Conservation (phyloP, 495 filamentous ascomycete species). For the Jackrogersella multiformis region DNA sequence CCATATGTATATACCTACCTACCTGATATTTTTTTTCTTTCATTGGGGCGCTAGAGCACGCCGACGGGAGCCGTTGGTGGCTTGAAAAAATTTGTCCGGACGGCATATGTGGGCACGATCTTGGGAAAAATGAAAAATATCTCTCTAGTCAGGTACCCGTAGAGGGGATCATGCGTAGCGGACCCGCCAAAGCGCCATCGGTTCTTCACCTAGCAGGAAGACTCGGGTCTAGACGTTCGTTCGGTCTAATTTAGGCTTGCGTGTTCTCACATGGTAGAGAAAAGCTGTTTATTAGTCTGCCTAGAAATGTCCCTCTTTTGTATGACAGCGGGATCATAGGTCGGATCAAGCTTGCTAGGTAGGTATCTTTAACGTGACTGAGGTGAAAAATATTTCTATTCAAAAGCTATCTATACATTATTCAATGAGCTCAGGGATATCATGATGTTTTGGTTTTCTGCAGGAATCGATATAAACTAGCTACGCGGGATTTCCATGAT, state of each 20-base stretch:
- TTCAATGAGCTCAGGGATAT: too few species aligned
- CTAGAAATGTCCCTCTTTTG: too few species aligned
- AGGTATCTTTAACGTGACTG: not conserved
- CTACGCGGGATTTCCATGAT: too few species aligned
- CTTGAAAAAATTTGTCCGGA: too few species aligned
- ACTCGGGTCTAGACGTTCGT: not conserved
- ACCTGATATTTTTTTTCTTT: too few species aligned
- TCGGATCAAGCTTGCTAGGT: not conserved
- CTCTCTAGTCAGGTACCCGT: slow-evolving; percentile 3
- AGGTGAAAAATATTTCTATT: not conserved
- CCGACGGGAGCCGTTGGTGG: not conserved
- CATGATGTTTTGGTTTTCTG: too few species aligned
- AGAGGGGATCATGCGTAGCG: not conserved
- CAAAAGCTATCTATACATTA: not conserved
- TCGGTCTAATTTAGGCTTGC: slow-evolving; percentile 7
- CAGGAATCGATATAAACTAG: too few species aligned
- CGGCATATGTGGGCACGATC: not conserved
- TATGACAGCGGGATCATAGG: not conserved
- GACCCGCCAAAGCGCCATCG: not conserved
- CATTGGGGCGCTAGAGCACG: not conserved
- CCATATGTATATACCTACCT: not conserved
- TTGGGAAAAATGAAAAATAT: not conserved
- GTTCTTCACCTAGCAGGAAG: not conserved
- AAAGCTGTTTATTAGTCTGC: not conserved
- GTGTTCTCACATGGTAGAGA: not conserved